These are phyloP conservation scores for Thinopyrum elongatum DNA, from an alignment of 176 grass and related monocot species.

Conservation along the genomic window DNA sequence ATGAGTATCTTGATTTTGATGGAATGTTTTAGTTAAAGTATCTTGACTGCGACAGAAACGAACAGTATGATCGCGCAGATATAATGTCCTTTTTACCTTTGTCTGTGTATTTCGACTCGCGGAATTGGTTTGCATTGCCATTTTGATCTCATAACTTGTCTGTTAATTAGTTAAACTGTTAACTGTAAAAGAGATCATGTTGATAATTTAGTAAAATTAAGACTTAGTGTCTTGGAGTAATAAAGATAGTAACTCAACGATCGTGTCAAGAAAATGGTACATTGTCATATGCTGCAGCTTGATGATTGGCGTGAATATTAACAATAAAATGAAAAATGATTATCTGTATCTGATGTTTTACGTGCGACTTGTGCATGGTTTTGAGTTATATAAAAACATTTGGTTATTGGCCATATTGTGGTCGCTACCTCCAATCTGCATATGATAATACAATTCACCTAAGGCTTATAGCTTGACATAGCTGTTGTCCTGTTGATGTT, in stretches of 20 bases:
- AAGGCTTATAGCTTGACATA: constrained; percentile 2
- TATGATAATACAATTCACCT: not conserved
- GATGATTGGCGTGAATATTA: not conserved
- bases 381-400: constrained; percentile 4
- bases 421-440: not conserved
- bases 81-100: not conserved
- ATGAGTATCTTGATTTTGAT: not conserved
- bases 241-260: not conserved
- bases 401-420: constrained; percentile 12
- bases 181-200: not conserved
- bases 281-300: not conserved
- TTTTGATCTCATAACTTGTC: not conserved
- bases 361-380: not conserved
- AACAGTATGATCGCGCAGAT: not conserved
- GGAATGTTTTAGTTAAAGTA: too few species aligned
- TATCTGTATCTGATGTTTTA: not conserved
- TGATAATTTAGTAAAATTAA: not conserved
- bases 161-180: not conserved
- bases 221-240: not conserved
- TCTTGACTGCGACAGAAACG: not conserved
- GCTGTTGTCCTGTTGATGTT: not conserved
- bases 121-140: not conserved
- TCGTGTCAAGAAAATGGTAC: not conserved
- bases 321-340: not conserved
- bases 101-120: not conserved